phyloP scores from a whole-genome alignment of 179 eudicot species.

The Spinacia oleracea region DNA sequence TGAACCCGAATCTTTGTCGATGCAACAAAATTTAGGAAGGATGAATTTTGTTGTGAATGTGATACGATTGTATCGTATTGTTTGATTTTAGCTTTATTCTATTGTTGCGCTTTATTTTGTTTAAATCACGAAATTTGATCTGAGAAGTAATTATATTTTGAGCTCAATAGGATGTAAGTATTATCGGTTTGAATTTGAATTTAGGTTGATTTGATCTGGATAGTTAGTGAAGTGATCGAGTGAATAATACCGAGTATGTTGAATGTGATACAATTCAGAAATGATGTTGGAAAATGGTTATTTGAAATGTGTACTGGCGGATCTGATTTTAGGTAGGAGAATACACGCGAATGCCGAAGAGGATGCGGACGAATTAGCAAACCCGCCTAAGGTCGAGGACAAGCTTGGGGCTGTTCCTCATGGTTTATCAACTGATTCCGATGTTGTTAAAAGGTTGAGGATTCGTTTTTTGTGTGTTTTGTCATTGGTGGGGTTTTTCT shows the following conservation, averaged over 20 bases:
- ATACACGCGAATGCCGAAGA: slow-evolving; percentile 77
- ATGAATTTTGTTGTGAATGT: too few species aligned
- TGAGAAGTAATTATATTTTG: too few species aligned
- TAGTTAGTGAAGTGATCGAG: not conserved
- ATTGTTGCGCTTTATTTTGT: too few species aligned
- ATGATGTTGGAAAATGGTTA: not conserved
- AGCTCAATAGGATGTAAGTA: not conserved
- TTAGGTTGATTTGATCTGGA: not conserved
- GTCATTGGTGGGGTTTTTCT: not conserved
- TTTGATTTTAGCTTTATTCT: too few species aligned
- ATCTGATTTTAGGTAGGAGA: slow-evolving; percentile 51
- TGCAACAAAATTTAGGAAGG: not conserved
- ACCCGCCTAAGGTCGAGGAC: slow-evolving; percentile 89
- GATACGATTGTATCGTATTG: too few species aligned
- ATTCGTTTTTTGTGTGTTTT: not conserved
- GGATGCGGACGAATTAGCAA: slow-evolving; percentile 68
- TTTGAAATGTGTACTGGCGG: not conserved
- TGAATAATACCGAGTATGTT: too few species aligned
- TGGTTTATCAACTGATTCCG: slow-evolving; percentile 90
- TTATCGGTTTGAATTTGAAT: not conserved
- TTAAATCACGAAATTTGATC: not conserved
- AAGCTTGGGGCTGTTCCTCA: slow-evolving; percentile 87
- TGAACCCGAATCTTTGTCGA: too few species aligned
- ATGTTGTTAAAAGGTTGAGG: slow-evolving; percentile 75
- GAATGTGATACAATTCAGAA: not conserved